Conservation (phyloP, 169 alveolate species). For the Ichthyophthirius multifiliis region DNA sequence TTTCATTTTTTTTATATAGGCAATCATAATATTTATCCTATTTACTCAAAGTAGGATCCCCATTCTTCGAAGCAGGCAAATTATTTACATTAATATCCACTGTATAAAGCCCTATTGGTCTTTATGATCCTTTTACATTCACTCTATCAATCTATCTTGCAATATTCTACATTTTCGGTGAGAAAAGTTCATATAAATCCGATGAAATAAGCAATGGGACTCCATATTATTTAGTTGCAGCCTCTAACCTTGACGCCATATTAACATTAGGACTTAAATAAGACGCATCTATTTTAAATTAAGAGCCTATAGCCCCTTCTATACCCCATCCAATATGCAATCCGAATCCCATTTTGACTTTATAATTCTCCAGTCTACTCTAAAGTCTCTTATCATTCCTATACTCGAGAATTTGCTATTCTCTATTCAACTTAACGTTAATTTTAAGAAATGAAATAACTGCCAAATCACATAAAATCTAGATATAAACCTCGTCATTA, state of each 20-base stretch:
- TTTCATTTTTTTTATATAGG: background rate
- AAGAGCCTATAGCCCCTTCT: slow-evolving; percentile 88
- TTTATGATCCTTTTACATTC: slow-evolving; percentile 72
- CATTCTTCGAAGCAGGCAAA: background rate
- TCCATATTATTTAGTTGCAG: slow-evolving; percentile 85
- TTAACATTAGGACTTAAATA: slow-evolving; percentile 86
- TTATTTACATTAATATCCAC: slow-evolving; percentile 60
- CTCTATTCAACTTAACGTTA: slow-evolving; percentile 60
- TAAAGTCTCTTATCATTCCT: slow-evolving; percentile 61
- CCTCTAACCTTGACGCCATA: slow-evolving; percentile 80
- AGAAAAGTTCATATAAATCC: slow-evolving; percentile 46
- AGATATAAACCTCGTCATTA: slow-evolving; percentile 17
- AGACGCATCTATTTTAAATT: slow-evolving; percentile 86
- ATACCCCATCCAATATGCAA: slow-evolving; percentile 67
- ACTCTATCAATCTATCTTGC: slow-evolving; percentile 82
- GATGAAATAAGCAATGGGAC: slow-evolving; percentile 72
- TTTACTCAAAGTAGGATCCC: background rate
- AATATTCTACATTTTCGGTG: slow-evolving; percentile 51
- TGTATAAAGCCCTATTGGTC: slow-evolving; percentile 77
- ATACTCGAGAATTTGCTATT: slow-evolving; percentile 31
- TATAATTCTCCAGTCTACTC: slow-evolving; percentile 56
- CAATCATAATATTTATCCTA: background rate
- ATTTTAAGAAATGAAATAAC: slow-evolving; percentile 56
- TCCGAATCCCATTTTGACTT: slow-evolving; percentile 65
- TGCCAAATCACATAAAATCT: slow-evolving; percentile 59